phyloP scores from a whole-genome alignment of 2,329 filamentous ascomycete genomes.

The Aureobasidium sp. region DNA sequence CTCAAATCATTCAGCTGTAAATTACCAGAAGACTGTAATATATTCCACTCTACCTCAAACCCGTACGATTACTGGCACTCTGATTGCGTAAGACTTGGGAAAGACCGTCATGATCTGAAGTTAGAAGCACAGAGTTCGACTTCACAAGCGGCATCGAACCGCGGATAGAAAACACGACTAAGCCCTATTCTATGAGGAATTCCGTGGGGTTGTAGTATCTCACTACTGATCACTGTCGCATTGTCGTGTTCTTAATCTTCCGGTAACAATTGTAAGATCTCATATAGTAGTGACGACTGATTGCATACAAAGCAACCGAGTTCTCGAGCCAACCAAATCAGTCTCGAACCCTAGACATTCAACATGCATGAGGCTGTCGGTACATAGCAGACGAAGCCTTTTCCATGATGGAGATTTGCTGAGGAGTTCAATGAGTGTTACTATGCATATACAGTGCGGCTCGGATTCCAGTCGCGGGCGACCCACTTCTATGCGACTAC shows the following conservation, averaged over 20 bases:
- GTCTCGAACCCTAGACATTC: neutral
- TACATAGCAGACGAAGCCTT: neutral
- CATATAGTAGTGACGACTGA: neutral
- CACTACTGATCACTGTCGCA: neutral
- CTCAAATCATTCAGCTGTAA: neutral
- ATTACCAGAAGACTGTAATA: neutral
- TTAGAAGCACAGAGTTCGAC: neutral
- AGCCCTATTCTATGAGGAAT: neutral
- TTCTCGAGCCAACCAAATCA: neutral
- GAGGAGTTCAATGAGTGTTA: neutral
- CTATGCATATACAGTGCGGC: neutral
- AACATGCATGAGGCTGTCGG: neutral
- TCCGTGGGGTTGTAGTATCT: neutral
- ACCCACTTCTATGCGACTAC: neutral
- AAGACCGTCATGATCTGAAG: neutral
- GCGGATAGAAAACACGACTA: neutral
- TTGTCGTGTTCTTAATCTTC: neutral
- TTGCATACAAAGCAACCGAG: neutral
- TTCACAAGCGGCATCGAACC: neutral
- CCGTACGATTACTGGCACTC: neutral
- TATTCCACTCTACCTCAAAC: neutral
- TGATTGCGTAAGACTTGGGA: neutral
- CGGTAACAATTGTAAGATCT: neutral
- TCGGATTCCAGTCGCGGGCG: neutral
- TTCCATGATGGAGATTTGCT: neutral